Conservation (phyloP, 768 basidiomycete genomes). For the Tulasnella sp. region DNA sequence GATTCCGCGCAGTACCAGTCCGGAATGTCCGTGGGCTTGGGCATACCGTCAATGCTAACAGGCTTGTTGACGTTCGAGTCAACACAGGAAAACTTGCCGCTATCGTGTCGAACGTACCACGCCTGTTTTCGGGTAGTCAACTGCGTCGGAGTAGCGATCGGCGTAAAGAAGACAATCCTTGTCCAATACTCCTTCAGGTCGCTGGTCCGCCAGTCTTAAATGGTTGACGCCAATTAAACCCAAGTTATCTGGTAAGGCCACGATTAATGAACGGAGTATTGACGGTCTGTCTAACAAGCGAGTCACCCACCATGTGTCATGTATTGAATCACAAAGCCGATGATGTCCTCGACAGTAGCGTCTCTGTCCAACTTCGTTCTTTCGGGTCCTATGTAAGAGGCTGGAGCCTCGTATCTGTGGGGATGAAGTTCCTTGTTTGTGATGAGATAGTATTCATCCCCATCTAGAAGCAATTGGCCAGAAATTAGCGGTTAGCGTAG, state of each 20-base stretch:
- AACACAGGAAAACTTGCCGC: background rate
- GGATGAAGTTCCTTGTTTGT: background rate
- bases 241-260: constrained; percentile 6
- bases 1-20: background rate
- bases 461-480: constrained; percentile 2
- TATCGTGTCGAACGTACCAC: background rate
- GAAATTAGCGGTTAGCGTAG: background rate
- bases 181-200: constrained; percentile 14
- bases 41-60: constrained; percentile 3
- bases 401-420: background rate
- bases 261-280: background rate
- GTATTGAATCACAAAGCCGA: constrained; percentile 18
- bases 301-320: constrained; percentile 13
- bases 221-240: constrained; percentile 17
- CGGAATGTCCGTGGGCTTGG: constrained; percentile 3
- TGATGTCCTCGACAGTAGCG: constrained; percentile 16
- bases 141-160: constrained; percentile 16
- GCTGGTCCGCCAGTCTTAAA: constrained; percentile 18
- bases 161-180: constrained; percentile 17
- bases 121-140: constrained; percentile 17
- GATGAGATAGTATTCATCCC: constrained; percentile 10
- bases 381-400: background rate
- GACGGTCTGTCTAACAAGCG: background rate
- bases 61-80: background rate
- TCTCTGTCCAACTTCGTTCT: constrained; percentile 4